Evolutionary conservation across 2,329 filamentous ascomycete species (phyloP).

Genomic region (Niveomyces coronatus): DNA sequence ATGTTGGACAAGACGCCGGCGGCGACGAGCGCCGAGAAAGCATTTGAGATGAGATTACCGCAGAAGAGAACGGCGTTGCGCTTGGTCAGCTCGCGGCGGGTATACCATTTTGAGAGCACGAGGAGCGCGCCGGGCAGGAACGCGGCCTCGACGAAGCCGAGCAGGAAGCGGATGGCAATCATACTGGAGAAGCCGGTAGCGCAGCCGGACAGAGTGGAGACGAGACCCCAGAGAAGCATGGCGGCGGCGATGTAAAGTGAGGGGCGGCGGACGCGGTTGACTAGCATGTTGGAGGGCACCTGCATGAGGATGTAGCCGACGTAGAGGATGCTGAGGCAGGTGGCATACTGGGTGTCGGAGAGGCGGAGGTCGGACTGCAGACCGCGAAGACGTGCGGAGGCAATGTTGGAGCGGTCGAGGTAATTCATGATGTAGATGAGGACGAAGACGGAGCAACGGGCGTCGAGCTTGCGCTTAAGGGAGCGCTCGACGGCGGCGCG

Average conservation of each 20-base stretch:
- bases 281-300: conserved; percentile 46
- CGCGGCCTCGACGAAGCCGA: conserved; percentile 53
- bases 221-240: conserved; percentile 50
- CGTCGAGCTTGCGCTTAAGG: conserved; percentile 61
- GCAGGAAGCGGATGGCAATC: conserved; percentile 45
- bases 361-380: conserved; percentile 51
- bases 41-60: conserved; percentile 49
- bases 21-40: conserved; percentile 48
- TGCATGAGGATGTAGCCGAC: conserved; percentile 58
- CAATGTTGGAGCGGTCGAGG: conserved; percentile 58
- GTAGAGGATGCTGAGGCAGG: conserved; percentile 54
- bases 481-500: conserved; percentile 49
- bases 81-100: conserved; percentile 43
- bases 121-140: conserved; percentile 54
- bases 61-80: conserved; percentile 49
- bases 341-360: conserved; percentile 49
- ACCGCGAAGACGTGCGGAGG: conserved; percentile 53
- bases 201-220: conserved; percentile 46
- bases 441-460: conserved; percentile 56
- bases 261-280: conserved; percentile 42
- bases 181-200: conserved; percentile 43
- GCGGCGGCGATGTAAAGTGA: conserved; percentile 40
- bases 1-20: conserved; percentile 50
- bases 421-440: conserved; percentile 71
- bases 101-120: conserved; percentile 58